phyloP scores from a whole-genome alignment of 208 protist species.

The Trypanosoma theileri region DNA sequence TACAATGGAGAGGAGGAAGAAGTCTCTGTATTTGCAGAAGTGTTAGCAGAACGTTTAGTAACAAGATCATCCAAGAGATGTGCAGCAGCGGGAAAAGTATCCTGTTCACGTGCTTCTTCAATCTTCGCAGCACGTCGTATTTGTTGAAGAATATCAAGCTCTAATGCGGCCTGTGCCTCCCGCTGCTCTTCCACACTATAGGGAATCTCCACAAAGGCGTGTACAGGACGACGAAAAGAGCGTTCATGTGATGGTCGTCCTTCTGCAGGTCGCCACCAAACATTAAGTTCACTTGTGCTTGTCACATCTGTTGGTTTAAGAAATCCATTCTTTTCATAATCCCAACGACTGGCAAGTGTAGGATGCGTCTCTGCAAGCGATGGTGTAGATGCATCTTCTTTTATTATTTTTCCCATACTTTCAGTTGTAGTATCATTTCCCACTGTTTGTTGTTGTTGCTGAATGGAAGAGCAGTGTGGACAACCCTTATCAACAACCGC shows the following conservation, averaged over 20 bases:
- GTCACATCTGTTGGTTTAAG: conserved; percentile 51
- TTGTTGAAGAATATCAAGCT: conserved; percentile 39
- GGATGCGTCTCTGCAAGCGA: conserved; percentile 55
- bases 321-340: conserved; percentile 47
- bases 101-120: conserved; percentile 34
- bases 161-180: conserved; percentile 40
- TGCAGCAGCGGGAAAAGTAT: conserved; percentile 26
- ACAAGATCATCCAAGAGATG: conserved; percentile 23
- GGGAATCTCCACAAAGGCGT: conserved; percentile 49
- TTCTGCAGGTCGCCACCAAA: conserved; percentile 57
- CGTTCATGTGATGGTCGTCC: conserved; percentile 8
- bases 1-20: too few species aligned
- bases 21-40: background rate
- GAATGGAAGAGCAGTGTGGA: conserved; percentile 35
- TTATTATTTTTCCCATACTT: background rate
- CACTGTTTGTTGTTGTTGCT: background rate
- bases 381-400: background rate
- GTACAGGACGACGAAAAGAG: conserved; percentile 55
- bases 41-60: background rate
- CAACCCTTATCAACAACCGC: conserved; percentile 40
- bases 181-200: conserved; percentile 42
- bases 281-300: conserved; percentile 41
- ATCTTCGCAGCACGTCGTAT: conserved; percentile 53
- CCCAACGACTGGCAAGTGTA: conserved; percentile 45
- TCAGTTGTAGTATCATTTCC: background rate